Evolutionary conservation across 805 yeast species (phyloP).

Genomic region (Kodamaea restingae): DNA sequence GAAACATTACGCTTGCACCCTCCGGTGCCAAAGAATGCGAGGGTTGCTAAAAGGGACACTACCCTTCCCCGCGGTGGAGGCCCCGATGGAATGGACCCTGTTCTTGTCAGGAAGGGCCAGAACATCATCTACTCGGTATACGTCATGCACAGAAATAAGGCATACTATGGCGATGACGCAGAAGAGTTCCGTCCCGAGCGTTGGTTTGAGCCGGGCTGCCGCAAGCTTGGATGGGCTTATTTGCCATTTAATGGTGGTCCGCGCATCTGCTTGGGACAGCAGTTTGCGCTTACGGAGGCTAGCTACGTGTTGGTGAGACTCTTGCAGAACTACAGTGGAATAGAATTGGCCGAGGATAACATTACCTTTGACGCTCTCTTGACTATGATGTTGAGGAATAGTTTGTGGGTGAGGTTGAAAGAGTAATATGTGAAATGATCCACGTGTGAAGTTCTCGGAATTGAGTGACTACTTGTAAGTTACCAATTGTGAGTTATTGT

Average conservation of each 20-base stretch:
- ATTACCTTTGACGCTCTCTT: conserved; percentile 7
- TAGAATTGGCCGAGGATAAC: not conserved
- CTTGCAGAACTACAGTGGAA: conserved; percentile 24
- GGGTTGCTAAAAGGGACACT: conserved; percentile 43
- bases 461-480: too few species aligned
- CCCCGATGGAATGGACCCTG: conserved; percentile 15
- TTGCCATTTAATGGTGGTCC: conserved; percentile 44
- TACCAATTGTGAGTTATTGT: too few species aligned
- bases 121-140: conserved; percentile 15
- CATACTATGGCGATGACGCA: conserved; percentile 44
- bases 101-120: conserved; percentile 20
- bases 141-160: conserved; percentile 22
- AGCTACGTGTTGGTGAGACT: conserved; percentile 40
- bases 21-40: conserved; percentile 45
- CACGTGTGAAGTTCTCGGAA: too few species aligned
- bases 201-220: conserved; percentile 33
- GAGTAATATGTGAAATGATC: not conserved
- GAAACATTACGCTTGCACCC: conserved; percentile 49
- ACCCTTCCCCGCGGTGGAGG: conserved; percentile 52
- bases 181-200: conserved; percentile 45
- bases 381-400: conserved; percentile 6
- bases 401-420: not conserved
- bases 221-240: conserved; percentile 18
- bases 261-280: conserved; percentile 53
- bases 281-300: conserved; percentile 52